Base-by-base conservation (phyloP, 495 filamentous ascomycete genomes). In the Trichoderma asperelloides region DNA sequence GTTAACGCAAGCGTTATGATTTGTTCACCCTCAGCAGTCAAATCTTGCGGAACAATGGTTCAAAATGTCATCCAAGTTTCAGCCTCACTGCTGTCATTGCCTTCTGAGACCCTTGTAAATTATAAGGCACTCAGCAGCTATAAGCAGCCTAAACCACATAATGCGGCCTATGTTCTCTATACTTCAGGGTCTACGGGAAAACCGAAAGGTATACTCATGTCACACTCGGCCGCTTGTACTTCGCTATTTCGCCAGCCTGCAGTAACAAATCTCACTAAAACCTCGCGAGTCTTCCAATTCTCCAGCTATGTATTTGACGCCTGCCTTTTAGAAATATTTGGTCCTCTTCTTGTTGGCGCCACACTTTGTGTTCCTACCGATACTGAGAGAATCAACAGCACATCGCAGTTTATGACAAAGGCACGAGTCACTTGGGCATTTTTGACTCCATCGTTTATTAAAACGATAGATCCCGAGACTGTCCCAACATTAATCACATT, bases 301-400 rank as follows among this genome's bases (percentile, higher is more conserved):
- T 79, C 84, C 12, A 80, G 80, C 63, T 84, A 81, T 65, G 82
- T 81, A 0, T 87, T 86, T 47, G 86, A 88, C 64, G 78, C 79
- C 15, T 80, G 80, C 49, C 71, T 86, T 4, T 62, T 80, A 7
- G 85, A 87, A 12, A 83, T 84, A 4, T 77, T 85, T 30, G 78
- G 80, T 16, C 78, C 80, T 0, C 72, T 88, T 7, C 82, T 82
- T 33, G 51, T 55, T 63, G 68, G 64, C 49, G 15, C 60, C 51
- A 62, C 68, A 37, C 57, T 41, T 39, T 65, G 60, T 65, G 16
- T 62, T 25, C 66, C 63, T 15, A 64, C 60, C 45, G 71, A 71
- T 49, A 63, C 37, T 28, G 37, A 45, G 28, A 62, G 64, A 57
- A 41, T 57, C 25, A 33, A 51, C 63, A 63, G 23, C 43, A 68